Evolutionary conservation across 768 basidiomycete species (phyloP).

Genomic region (Russula olivacea): DNA sequence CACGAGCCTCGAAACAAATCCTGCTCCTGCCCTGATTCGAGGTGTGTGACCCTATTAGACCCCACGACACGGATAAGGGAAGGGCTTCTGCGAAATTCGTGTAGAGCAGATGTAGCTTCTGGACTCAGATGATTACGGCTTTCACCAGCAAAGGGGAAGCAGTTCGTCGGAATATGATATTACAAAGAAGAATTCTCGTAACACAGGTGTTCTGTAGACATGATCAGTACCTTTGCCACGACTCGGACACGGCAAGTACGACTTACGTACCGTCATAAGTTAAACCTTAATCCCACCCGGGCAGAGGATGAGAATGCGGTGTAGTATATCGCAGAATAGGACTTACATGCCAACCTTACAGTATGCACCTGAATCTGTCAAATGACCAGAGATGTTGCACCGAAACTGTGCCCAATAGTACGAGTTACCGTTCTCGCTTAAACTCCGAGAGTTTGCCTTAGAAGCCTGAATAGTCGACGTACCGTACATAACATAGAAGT

Average conservation of each 20-base stretch:
- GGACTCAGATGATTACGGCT: constrained; percentile 45
- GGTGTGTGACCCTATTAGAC: no score
- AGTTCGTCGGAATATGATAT: constrained; percentile 50
- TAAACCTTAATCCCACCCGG: constrained; percentile 62
- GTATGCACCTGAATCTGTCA: constrained; percentile 42
- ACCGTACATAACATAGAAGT: no score
- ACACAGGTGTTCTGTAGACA: constrained; percentile 62
- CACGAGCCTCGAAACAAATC: constrained; percentile 71
- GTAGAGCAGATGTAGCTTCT: constrained; percentile 58
- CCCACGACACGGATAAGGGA: no score
- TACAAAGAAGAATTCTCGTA: constrained; percentile 51
- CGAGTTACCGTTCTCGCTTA: constrained; percentile 50
- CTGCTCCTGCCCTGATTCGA: constrained; percentile 47
- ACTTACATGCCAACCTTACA: constrained; percentile 40
- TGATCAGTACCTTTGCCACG: not conserved
- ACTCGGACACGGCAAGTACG: not conserved
- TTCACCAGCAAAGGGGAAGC: not conserved
- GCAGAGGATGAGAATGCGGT: not conserved
- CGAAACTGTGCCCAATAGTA: constrained; percentile 52
- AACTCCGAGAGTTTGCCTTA: constrained; percentile 37
- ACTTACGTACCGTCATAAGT: constrained; percentile 60
- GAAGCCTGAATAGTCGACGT: no score
- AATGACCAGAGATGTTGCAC: no score
- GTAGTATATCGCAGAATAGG: not conserved
- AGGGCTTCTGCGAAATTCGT: constrained; percentile 38